Evolutionary conservation across 345 rosid genomes (phyloP), one percentile per base, ranked within the genome.

Genomic region (Pistacia vera): DNA sequence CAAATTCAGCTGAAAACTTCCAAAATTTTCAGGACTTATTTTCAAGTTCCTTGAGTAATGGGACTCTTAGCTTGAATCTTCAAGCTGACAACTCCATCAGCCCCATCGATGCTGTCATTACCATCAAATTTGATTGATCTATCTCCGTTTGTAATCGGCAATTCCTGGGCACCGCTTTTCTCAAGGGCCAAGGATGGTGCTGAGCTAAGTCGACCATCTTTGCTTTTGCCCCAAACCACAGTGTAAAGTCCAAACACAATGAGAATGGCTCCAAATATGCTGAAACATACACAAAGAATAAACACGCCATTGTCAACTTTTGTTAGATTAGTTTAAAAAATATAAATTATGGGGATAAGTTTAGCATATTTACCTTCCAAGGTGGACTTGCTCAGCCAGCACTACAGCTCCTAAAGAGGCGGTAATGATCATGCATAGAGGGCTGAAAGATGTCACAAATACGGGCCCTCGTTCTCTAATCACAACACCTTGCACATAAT

Each of bases 201-300:
- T 8, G 83, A 56, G 65, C 6, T 54, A 13, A 16, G 5, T 25
- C 12, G 35, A 48, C 12, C 44, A 20, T 96, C 98, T 69, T 93
- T 96, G 86, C 89, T 84, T 81, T 96, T 96, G 3, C 98, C 99
- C 99, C 99, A 93, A 73, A 90, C 93, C 1, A 96, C 98, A 1
- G 84, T 73, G 82, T 96, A 93, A 8, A 93, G 86, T 5, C 98
- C 99, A 10, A 85, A 17, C 4, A 93, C 99, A 63, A 96, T 91
- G 75, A 92, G 14, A 57, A 88, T 64, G 3, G 99, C 95, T 55
- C 98, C 99, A 5, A 93, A 82, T 76, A 96, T 72, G 85, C 97
- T 95, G 85, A 51, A 80, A 81, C 3, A 14, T 14, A 22, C 8
- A 30, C 69, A 41, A 52, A 41, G 4, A 54, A 14, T 54, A 54